phyloP scores from a whole-genome alignment of 345 rosid genomes.

The Eucalyptus brandiana region DNA sequence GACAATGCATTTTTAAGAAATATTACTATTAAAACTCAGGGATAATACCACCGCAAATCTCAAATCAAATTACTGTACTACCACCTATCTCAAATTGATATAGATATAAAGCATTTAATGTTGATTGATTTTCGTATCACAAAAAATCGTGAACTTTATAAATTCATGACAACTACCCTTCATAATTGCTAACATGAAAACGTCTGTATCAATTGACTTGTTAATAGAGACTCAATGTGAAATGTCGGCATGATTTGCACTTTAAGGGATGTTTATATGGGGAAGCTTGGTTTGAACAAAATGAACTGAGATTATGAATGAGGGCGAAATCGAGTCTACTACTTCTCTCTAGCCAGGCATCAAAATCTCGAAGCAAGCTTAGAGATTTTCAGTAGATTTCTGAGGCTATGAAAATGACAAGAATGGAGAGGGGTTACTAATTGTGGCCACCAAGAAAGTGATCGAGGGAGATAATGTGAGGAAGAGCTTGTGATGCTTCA shows the following conservation, averaged over 20 bases:
- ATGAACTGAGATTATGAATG: not conserved
- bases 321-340: fast-evolving
- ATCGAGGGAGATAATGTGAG: not conserved
- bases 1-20: not conserved
- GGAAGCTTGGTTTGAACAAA: not conserved
- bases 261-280: not conserved
- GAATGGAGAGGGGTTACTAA: not conserved
- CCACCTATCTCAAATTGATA: fast-evolving
- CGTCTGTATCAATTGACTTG: fast-evolving
- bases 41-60: fast-evolving
- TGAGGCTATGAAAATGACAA: not conserved
- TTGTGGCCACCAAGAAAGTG: not conserved
- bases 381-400: not conserved
- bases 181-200: not conserved
- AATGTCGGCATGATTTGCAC: fast-evolving
- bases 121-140: not conserved
- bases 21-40: not conserved
- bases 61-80: not conserved
- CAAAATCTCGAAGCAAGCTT: not conserved
- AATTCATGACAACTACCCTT: not conserved
- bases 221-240: not conserved
- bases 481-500: not conserved
- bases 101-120: fast-evolving
- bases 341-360: not conserved
- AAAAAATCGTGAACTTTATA: not conserved